These are phyloP conservation scores for Picochlorum sp. DNA, from an alignment of 139 green algal species.

Conservation along the genomic window DNA sequence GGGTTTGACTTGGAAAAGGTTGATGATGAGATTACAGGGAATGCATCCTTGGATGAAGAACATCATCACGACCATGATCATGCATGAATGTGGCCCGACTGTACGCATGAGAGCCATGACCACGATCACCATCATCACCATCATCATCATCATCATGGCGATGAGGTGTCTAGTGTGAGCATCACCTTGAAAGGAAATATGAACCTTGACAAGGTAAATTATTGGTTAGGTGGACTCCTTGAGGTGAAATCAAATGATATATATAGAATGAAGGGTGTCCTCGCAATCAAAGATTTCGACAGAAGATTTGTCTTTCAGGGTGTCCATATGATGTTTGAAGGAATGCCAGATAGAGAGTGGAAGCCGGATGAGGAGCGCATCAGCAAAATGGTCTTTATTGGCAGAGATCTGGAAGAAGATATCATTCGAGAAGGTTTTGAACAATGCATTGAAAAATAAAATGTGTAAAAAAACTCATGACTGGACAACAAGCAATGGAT, in stretches of 20 bases:
- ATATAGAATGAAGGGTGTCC: conserved; percentile 94
- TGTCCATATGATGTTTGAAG: conserved; percentile 92
- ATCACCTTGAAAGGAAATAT: conserved; percentile 79
- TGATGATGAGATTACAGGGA: conserved; percentile 54
- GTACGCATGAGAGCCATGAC: conserved; percentile 19
- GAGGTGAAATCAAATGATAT: conserved; percentile 76
- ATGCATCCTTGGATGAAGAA: conserved; percentile 12
- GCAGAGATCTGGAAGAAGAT: conserved; percentile 46
- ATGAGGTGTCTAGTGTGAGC: conserved; percentile 59
- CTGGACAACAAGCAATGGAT: background rate
- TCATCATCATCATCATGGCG: conserved; percentile 50
- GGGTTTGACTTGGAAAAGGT: conserved; percentile 89
- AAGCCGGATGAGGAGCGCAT: conserved; percentile 48
- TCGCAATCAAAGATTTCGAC: conserved; percentile 62
- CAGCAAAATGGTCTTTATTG: conserved; percentile 84
- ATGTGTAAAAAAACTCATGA: too few relatives aligned
- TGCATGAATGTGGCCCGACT: conserved; percentile 13
- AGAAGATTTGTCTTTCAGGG: conserved; percentile 88
- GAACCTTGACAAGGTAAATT: conserved; percentile 91
- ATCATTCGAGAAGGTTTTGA: conserved; percentile 49
- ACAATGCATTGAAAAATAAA: conserved; percentile 43
- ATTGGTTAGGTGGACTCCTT: conserved; percentile 81
- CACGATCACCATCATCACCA: conserved; percentile 27
- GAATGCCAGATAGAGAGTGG: conserved; percentile 73
- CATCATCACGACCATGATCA: conserved; percentile 17